Percentiles rank a stretch among this genome's conserved stretches.
Conservation (phyloP, 495 filamentous ascomycete species). For the Penicillium taxi region DNA sequence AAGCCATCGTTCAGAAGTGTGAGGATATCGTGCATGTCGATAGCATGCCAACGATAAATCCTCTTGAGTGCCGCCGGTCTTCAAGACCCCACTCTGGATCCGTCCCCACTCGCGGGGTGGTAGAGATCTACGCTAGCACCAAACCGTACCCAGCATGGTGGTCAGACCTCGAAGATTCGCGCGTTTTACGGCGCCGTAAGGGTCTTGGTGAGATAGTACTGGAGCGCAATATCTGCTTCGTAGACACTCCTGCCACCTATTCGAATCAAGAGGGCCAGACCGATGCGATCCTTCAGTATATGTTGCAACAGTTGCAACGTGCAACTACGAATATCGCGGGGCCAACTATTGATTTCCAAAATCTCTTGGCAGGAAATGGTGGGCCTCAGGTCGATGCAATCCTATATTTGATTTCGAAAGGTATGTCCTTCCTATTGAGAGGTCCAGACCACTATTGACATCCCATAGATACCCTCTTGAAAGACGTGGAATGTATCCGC, state of each 20-base stretch:
- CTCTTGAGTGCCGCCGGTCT: constrained; percentile 18
- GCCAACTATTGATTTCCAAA: constrained; percentile 66
- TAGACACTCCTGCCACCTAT: constrained; percentile 78
- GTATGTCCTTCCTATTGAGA: constrained; percentile 31
- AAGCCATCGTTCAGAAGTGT: constrained; percentile 87
- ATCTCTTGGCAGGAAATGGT: constrained; percentile 74
- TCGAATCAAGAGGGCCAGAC: constrained; percentile 60
- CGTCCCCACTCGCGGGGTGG: constrained; percentile 41
- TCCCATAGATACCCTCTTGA: constrained; percentile 59
- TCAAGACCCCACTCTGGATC: constrained; percentile 27
- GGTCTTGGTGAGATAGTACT: constrained; percentile 74
- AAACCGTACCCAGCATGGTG: constrained; percentile 91
- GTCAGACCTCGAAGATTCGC: constrained; percentile 77
- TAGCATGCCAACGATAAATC: constrained; percentile 53
- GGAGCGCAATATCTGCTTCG: constrained; percentile 90
- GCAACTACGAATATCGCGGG: constrained; percentile 50
- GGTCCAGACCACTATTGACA: not conserved
- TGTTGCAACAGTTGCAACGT: constrained; percentile 63
- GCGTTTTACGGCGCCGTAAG: constrained; percentile 62
- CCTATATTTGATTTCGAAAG: constrained; percentile 66
- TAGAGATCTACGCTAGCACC: constrained; percentile 87
- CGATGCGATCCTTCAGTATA: constrained; percentile 62
- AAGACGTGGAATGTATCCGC: constrained; percentile 70
- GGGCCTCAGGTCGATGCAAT: constrained; percentile 85
- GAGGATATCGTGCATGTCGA: constrained; percentile 97